phyloP scores from a whole-genome alignment of 768 basidiomycete species.

The Pulveroboletus frians region DNA sequence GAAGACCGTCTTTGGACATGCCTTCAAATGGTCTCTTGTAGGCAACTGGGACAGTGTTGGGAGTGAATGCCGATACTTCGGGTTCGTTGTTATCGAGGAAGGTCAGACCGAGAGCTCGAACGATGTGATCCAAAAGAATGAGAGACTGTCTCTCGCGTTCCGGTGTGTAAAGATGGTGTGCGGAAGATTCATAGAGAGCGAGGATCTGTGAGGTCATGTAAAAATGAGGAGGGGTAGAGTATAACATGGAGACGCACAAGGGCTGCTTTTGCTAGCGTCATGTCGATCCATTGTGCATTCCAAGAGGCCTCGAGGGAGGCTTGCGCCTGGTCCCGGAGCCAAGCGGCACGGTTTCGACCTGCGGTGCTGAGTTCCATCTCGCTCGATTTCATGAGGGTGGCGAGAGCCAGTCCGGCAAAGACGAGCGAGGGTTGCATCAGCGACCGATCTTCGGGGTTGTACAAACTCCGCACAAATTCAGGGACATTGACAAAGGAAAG shows the following conservation, averaged over 20 bases:
- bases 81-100: constrained; percentile 53
- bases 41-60: constrained; percentile 47
- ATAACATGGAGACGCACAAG: constrained; percentile 39
- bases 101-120: constrained; percentile 51
- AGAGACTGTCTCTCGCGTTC: constrained; percentile 52
- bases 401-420: constrained; percentile 62
- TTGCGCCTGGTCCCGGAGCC: constrained; percentile 54
- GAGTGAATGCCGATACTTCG: constrained; percentile 47
- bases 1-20: constrained; percentile 24
- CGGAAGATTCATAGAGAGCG: constrained; percentile 71
- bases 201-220: constrained; percentile 47
- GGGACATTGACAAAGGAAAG: constrained; percentile 63
- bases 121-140: constrained; percentile 57
- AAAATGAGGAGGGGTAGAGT: constrained; percentile 1
- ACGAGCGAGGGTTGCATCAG: constrained; percentile 69
- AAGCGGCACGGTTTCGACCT: constrained; percentile 56
- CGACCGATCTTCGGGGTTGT: constrained; percentile 46
- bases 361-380: constrained; percentile 49
- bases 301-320: constrained; percentile 48
- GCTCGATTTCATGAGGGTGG: constrained; percentile 69
- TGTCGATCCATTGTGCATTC: constrained; percentile 50
- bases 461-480: constrained; percentile 49
- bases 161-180: constrained; percentile 60
- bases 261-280: constrained; percentile 67
- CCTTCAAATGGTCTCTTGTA: constrained; percentile 27